Percentiles rank a stretch among this genome's conserved stretches.
phyloP scores from a whole-genome alignment of 164 flowering plant species.

The Annona squamosa region DNA sequence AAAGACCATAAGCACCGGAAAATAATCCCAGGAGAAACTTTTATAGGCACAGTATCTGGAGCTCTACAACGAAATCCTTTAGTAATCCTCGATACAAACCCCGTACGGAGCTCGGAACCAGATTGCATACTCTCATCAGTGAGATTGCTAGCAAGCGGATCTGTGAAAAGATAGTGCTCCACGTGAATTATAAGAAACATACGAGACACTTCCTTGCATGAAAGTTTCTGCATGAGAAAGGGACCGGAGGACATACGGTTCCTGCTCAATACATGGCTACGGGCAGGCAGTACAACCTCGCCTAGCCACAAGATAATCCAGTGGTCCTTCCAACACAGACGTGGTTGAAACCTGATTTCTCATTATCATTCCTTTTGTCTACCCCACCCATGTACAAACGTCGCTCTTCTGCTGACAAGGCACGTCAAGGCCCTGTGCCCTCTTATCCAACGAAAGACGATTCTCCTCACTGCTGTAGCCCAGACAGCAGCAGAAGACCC shows the following conservation, averaged over 20 bases:
- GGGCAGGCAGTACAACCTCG: background rate
- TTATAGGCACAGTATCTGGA: too few species aligned
- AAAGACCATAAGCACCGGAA: background rate
- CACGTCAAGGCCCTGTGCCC: background rate
- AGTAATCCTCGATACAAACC: too few species aligned
- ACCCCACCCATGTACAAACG: background rate
- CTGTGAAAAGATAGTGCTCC: too few species aligned
- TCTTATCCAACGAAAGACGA: background rate
- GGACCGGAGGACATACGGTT: background rate
- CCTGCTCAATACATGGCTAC: background rate
- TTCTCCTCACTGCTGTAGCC: background rate
- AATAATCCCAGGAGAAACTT: background rate
- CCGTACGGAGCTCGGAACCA: too few species aligned
- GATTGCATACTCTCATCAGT: too few species aligned
- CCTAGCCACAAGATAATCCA: slow-evolving; percentile 20
- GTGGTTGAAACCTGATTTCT: slow-evolving; percentile 21
- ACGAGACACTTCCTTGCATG: background rate
- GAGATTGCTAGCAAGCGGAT: too few species aligned
- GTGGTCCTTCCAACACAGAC: slow-evolving; percentile 12
- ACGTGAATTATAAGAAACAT: too few species aligned
- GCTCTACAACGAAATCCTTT: too few species aligned
- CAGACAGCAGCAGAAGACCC: background rate
- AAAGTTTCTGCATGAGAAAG: background rate
- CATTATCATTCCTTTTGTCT: background rate
- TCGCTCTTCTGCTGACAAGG: background rate